Evolutionary conservation across 2,329 filamentous ascomycete species (phyloP).

Genomic region (Monosporascus ibericus): DNA sequence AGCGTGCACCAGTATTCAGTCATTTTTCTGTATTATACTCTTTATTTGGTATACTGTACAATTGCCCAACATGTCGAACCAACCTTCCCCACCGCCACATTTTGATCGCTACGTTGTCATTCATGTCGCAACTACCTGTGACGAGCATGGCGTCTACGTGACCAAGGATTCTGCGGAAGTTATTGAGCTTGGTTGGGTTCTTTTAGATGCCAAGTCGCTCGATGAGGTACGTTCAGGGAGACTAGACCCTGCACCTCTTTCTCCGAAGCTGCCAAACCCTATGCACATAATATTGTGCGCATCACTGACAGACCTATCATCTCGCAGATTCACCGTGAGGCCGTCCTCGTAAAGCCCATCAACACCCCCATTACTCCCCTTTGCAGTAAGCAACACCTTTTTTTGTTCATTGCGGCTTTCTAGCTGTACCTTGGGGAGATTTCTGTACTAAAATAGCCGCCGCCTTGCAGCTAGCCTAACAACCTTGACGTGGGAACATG

Average conservation of each 20-base stretch:
- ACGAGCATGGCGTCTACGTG: constrained; percentile 98
- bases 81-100: constrained; percentile 55
- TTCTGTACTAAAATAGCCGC: constrained; percentile 4
- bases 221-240: constrained; percentile 68
- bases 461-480: constrained; percentile 75
- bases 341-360: constrained; percentile 93
- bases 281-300: not conserved
- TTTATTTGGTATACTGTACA: constrained; percentile 7
- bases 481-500: constrained; percentile 97
- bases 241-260: not conserved
- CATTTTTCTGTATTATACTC: constrained; percentile 11
- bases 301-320: constrained; percentile 6
- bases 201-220: constrained; percentile 83
- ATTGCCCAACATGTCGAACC: constrained; percentile 35
- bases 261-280: no score
- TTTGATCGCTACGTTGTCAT: constrained; percentile 97
- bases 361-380: constrained; percentile 98
- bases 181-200: constrained; percentile 97
- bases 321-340: constrained; percentile 81
- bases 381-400: constrained; percentile 72
- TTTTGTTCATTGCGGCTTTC: constrained; percentile 4
- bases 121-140: constrained; percentile 96
- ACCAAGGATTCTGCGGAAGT: constrained; percentile 99
- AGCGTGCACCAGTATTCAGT: not conserved
- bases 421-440: not conserved